Conservation (phyloP, 768 basidiomycete genomes). For the Suillus spraguei region DNA sequence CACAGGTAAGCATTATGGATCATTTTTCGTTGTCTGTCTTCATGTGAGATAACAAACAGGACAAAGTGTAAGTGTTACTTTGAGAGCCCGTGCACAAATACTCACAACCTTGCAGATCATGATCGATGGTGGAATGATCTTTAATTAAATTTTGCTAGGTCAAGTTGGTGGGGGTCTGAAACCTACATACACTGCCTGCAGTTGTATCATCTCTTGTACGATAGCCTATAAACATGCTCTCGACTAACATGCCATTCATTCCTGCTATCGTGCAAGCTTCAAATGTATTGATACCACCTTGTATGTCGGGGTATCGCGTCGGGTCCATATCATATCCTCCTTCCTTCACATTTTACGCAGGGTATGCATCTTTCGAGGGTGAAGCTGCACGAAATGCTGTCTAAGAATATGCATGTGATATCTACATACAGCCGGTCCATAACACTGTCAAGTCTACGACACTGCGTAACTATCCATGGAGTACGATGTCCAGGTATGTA, state of each 20-base stretch:
- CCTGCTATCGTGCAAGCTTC: not conserved
- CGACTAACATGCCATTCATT: not conserved
- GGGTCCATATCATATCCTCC: not conserved
- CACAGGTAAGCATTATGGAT: constrained; percentile 23
- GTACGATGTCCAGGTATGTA: not conserved
- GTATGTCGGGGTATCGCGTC: not conserved
- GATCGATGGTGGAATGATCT: constrained; percentile 11
- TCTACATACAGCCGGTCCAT: not conserved
- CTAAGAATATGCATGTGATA: not conserved
- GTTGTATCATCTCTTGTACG: not conserved
- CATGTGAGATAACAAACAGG: not conserved
- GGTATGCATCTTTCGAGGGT: not conserved
- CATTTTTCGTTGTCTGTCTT: not conserved
- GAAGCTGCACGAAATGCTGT: not conserved
- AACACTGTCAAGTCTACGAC: not conserved
- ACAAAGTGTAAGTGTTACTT: not conserved
- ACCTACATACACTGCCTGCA: not conserved
- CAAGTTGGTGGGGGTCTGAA: not conserved
- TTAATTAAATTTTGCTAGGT: not conserved
- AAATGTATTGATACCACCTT: not conserved
- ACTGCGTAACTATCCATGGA: not conserved
- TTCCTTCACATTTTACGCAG: not conserved
- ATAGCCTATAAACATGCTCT: not conserved
- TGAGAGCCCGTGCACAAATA: not conserved
- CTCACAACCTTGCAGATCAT: constrained; percentile 1